Conservation (phyloP, 768 basidiomycete species). For the Strobilomyces echinocephalus region DNA sequence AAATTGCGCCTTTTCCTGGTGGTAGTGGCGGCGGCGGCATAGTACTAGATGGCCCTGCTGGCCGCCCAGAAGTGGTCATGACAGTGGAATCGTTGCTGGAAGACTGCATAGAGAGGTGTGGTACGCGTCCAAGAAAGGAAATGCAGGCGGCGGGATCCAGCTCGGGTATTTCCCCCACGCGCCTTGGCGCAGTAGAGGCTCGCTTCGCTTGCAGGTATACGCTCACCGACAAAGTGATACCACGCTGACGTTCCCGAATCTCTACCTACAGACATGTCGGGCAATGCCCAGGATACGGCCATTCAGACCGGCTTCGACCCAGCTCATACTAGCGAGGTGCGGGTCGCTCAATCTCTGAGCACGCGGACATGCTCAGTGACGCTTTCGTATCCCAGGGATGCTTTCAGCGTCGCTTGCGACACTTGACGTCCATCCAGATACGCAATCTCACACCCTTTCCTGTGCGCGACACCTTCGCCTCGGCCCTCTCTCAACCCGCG, state of each 20-base stretch:
- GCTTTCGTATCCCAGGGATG: constrained; percentile 12
- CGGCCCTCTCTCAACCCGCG: constrained; percentile 65
- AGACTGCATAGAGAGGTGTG: constrained; percentile 38
- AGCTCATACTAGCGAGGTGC: constrained; percentile 12
- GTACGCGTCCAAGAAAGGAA: constrained; percentile 25
- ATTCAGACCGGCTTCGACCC: constrained; percentile 14
- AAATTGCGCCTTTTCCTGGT: constrained; percentile 35
- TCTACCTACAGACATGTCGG: constrained; percentile 20
- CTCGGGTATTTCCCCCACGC: neutral
- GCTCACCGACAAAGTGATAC: neutral
- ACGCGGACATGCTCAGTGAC: neutral
- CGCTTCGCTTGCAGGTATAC: constrained; percentile 1
- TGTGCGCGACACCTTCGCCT: constrained; percentile 66
- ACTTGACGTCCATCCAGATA: constrained; percentile 68
- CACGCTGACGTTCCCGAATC: neutral
- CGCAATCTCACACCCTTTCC: constrained; percentile 84
- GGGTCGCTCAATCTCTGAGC: neutral
- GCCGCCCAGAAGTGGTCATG: constrained; percentile 15
- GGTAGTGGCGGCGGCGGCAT: constrained; percentile 56
- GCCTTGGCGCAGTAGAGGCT: constrained; percentile 2
- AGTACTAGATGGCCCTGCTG: constrained; percentile 27
- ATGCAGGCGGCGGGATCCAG: neutral
- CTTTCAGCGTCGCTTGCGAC: constrained; percentile 63
- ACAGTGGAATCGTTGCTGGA: constrained; percentile 22
- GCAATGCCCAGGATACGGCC: constrained; percentile 13